phyloP scores from a whole-genome alignment of 352 stramenopile species.

The Globisporangium apiculatum region DNA sequence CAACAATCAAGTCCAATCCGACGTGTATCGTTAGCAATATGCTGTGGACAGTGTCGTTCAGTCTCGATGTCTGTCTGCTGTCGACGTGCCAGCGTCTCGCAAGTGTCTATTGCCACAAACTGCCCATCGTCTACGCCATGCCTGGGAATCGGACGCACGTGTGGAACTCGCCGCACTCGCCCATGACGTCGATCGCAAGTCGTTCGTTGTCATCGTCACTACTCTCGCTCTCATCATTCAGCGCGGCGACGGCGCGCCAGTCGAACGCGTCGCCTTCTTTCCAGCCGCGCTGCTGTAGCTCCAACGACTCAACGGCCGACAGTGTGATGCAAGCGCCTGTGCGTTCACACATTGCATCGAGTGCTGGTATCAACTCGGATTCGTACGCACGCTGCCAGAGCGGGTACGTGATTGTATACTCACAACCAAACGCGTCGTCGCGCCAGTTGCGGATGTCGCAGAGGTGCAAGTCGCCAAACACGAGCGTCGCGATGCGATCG shows the following conservation, averaged over 20 bases:
- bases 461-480: conserved; percentile 88
- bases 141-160: conserved; percentile 69
- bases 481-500: conserved; percentile 35
- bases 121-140: conserved; percentile 43
- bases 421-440: conserved; percentile 40
- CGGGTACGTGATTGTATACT: conserved; percentile 64
- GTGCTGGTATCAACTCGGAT: conserved; percentile 52
- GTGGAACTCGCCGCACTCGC: conserved; percentile 89
- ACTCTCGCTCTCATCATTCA: no score
- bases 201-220: no score
- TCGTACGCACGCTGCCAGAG: conserved; percentile 68
- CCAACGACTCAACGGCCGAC: conserved; percentile 44
- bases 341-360: conserved; percentile 40
- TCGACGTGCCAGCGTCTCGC: no score
- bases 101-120: no score
- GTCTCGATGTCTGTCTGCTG: neutral
- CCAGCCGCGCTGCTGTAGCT: conserved; percentile 13
- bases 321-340: conserved; percentile 37
- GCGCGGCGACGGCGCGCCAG: conserved; percentile 17
- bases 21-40: no score
- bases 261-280: conserved; percentile 38
- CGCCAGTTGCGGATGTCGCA: conserved; percentile 80
- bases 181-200: conserved; percentile 81
- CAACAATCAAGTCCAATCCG: no score
- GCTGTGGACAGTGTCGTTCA: neutral